Base-by-base conservation (phyloP, 2,329 filamentous ascomycete species). In the Daldinia eschscholtzii region DNA sequence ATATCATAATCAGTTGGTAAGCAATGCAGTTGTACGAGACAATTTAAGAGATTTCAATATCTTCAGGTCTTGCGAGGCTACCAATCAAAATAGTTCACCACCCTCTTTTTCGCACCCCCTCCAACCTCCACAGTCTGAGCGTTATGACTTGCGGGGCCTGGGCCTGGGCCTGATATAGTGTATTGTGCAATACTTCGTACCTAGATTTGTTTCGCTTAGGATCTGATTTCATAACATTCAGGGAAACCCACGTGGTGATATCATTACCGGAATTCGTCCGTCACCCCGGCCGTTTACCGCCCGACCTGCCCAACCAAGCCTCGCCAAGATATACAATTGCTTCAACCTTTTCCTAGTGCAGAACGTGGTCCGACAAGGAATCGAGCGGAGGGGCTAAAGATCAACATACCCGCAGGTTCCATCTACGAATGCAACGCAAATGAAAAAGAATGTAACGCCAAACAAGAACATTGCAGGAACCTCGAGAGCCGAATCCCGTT, bases 201-300 rank as follows among this genome's bases (percentile, higher is more conserved):
- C 18, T 15, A 46, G 42, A 46, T 46, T 12, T 13, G 33, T 35
- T 9, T 35, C 6, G 33, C 33, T 35, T 35, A 35, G 33, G 33
- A 10, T 35, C 33, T 35, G 33, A 50, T 50, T 50, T n/a, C 46
- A 50, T 20, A 20, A 28, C 23, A 48, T 48, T 13, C 6, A 20
- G 10, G 23, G 15, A 26, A 50, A 50, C 28, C 46, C 46, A 50
- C 46, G 46, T 50, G 46, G 46, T 50, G 46, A 50, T n/a, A 50
- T 50, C 23, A 50, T 50, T 30, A 23, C 23, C 46, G 26, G 46
- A 30, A 50, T 30, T 50, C 12, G 46, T 50, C 46, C 23, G 23
- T 50, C 13, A 28, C 46, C 46, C 46, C 23, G 26, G 23, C 2
- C 46, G 6, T 23, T 30, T 50, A 2, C 46, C 13, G 23, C 46